Evolutionary conservation across 1,284 basidiomycete genomes (phyloP).

Genomic region (Pseudozyma hubeiensis): DNA sequence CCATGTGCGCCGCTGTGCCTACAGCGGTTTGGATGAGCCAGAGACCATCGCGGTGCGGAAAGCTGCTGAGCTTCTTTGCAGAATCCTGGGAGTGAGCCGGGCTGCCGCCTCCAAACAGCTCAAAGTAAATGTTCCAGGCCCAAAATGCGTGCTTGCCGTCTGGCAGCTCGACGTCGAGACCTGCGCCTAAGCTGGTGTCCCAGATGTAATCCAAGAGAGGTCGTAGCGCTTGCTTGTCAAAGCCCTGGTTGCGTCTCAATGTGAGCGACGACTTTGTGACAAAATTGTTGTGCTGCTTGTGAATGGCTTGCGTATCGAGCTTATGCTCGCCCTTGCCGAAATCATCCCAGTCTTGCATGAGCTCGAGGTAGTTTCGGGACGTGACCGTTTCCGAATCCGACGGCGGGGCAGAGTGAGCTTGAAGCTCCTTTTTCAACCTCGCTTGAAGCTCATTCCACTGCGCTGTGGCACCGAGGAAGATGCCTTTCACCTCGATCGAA

Average conservation of each 20-base stretch:
- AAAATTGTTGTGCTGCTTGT: slow-evolving; percentile 60
- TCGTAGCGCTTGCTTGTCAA: slow-evolving; percentile 17
- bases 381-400: slow-evolving; percentile 18
- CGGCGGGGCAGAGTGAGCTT: slow-evolving; percentile 27
- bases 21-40: slow-evolving; percentile 62
- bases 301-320: slow-evolving; percentile 56
- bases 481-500: slow-evolving; percentile 51
- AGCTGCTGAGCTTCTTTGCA: slow-evolving; percentile 34
- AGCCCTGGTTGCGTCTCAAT: slow-evolving; percentile 29
- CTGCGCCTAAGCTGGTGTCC: slow-evolving; percentile 31
- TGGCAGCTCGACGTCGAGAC: slow-evolving; percentile 20
- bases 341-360: slow-evolving; percentile 64
- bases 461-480: slow-evolving; percentile 31
- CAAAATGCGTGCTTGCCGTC: slow-evolving; percentile 35
- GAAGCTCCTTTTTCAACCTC: slow-evolving; percentile 28
- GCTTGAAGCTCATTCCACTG: slow-evolving; percentile 18
- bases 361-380: slow-evolving; percentile 38
- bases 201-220: slow-evolving; percentile 44
- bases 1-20: slow-evolving; percentile 27
- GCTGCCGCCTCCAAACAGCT: slow-evolving; percentile 56
- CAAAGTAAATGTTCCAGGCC: slow-evolving; percentile 64
- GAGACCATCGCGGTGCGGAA: slow-evolving; percentile 55
- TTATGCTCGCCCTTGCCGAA: slow-evolving; percentile 56
- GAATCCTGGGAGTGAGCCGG: slow-evolving; percentile 27
- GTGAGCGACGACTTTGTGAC: slow-evolving; percentile 57